phyloP scores from a whole-genome alignment of 768 basidiomycete genomes.

The Macrolepiota dolichaula region DNA sequence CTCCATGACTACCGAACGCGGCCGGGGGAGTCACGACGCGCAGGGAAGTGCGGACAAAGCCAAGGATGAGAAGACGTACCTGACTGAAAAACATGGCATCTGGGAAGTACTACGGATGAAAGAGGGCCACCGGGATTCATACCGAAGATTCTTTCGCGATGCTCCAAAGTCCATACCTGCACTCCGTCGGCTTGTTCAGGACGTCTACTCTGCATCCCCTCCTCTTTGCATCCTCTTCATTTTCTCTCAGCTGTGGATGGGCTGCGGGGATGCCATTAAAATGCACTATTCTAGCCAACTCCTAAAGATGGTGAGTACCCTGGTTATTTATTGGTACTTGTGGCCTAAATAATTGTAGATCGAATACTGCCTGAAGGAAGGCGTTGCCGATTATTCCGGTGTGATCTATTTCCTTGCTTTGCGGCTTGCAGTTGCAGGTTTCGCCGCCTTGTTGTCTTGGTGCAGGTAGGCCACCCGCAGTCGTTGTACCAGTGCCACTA shows the following conservation, averaged over 20 bases:
- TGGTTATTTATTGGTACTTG: no score
- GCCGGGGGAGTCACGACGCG: not conserved
- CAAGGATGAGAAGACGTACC: not conserved
- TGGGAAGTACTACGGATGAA: not conserved
- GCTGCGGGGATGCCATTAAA: not conserved
- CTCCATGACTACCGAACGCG: not conserved
- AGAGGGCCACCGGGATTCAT: not conserved
- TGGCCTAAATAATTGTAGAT: not conserved
- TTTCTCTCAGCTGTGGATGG: constrained; percentile 10
- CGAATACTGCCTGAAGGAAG: not conserved
- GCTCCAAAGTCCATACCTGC: constrained; percentile 6
- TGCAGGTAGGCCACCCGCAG: not conserved
- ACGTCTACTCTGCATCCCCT: constrained; percentile 19
- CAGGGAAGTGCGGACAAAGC: not conserved
- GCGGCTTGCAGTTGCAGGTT: not conserved
- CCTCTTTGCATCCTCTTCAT: constrained; percentile 16
- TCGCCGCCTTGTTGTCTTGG: not conserved
- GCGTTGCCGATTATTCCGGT: not conserved
- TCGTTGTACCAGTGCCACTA: not conserved
- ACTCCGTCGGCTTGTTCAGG: constrained; percentile 15
- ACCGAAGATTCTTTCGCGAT: not conserved
- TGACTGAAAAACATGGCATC: not conserved
- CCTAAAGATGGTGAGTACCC: not conserved
- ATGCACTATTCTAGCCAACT: constrained; percentile 6
- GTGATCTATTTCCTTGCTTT: not conserved